These are phyloP conservation scores for Leishmania gerbilli DNA, from an alignment of 208 protist genomes.

Conservation along the genomic window DNA sequence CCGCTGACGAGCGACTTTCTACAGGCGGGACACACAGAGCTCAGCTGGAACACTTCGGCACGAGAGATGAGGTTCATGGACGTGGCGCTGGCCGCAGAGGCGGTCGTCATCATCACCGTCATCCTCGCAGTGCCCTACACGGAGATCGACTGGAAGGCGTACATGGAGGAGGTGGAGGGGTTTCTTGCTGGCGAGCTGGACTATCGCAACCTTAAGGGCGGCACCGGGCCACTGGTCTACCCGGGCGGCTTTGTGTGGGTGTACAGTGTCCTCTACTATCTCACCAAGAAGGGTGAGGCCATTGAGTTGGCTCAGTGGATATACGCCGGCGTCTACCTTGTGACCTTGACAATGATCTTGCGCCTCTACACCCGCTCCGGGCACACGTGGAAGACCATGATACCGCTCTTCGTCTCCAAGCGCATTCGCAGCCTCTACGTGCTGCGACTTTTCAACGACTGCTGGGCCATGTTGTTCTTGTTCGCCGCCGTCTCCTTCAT, in stretches of 20 bases:
- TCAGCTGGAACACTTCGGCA: not conserved
- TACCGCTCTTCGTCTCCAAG: constrained; percentile 68
- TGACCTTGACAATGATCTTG: constrained; percentile 48
- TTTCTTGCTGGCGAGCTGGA: constrained; percentile 79
- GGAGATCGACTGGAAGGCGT: constrained; percentile 91
- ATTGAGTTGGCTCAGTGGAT: constrained; percentile 76
- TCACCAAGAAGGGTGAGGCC: constrained; percentile 74
- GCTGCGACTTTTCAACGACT: constrained; percentile 92
- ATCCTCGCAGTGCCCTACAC: constrained; percentile 69
- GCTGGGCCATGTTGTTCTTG: constrained; percentile 82
- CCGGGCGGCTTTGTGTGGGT: constrained; percentile 91
- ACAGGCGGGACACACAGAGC: not conserved
- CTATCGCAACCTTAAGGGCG: constrained; percentile 76
- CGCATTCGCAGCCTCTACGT: constrained; percentile 88
- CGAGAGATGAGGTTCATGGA: constrained; percentile 29
- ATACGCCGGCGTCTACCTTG: constrained; percentile 73
- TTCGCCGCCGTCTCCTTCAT: constrained; percentile 62
- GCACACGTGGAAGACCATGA: constrained; percentile 33
- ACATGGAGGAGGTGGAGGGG: constrained; percentile 88
- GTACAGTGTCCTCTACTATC: constrained; percentile 73
- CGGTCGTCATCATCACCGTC: constrained; percentile 40
- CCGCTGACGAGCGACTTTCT: not conserved
- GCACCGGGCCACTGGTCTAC: constrained; percentile 91
- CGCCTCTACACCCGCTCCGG: constrained; percentile 46
- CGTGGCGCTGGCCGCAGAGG: constrained; percentile 28